Evolutionary conservation across 352 stramenopile species (phyloP), one percentile per base, ranked within the genome.

Genomic region (Globisporangium paddicum): DNA sequence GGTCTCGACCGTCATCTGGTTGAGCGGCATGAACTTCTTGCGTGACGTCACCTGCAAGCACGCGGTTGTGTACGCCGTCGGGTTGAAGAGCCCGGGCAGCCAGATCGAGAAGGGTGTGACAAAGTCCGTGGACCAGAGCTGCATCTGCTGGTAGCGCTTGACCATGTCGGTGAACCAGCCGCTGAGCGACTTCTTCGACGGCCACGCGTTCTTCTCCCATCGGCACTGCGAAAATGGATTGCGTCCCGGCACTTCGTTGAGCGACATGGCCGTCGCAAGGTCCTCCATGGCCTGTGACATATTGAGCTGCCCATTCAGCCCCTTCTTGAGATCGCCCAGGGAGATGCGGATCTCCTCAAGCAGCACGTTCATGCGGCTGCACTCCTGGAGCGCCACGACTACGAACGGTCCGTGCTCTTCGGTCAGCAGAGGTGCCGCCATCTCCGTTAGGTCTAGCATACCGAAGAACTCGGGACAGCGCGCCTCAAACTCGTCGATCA

Each of bases 1-100:
- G 23, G 95, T 98, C 72, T 98, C 95, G 47, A 96, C 93, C 1
- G 92, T 98, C 89, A 98, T 98, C 57, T 97, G 88, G 72, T 98
- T 97, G 37, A 98, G 78, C 42, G 94, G 89, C 70, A 96, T 86
- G 65, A 93, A 84, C 51, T 94, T 96, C 38, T 82, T 82, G 35
- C 96, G 89, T 18, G 93, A 96, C 23, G 94, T 98, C 23, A 98
- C 93, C 67, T 99, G 96, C 57, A 98, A 80, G 63, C 97, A 95
- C 30, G 95, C 96, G 0, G 95, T 98, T 46, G 98, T 94, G 75
- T 98, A 98, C 23, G 90, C 90, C 13, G 88, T 98, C 18, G 95
- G 96, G 62, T 98, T 98, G 66, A 98, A 98, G 5, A 98, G 76
- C 0, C 93, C 96, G 0, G 92, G 89, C 23, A 99, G 74, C 96